These are phyloP conservation scores for Myriosclerotinia scirpicola DNA, from an alignment of 2,329 filamentous ascomycete genomes.

Conservation along the genomic window DNA sequence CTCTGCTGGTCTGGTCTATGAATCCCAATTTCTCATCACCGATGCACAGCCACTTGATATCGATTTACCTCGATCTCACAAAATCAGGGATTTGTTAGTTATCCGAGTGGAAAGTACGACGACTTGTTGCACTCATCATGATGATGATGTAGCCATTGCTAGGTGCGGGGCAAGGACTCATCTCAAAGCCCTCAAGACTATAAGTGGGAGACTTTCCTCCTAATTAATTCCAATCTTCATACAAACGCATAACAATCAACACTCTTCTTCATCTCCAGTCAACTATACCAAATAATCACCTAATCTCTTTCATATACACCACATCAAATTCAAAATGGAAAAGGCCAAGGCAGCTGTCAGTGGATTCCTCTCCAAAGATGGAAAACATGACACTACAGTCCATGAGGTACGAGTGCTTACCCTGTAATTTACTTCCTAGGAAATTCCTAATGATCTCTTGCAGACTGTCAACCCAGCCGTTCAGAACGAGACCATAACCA, in stretches of 20 bases:
- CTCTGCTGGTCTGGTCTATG: neutral
- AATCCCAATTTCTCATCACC: conserved; percentile 4
- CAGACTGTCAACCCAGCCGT: conserved; percentile 58
- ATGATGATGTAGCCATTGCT: conserved; percentile 16
- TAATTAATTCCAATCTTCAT: conserved; percentile 16
- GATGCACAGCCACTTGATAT: conserved; percentile 17
- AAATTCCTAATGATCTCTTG: conserved; percentile 14
- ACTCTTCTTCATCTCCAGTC: neutral
- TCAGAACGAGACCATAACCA: conserved; percentile 58
- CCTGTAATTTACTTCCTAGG: neutral
- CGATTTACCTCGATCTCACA: neutral
- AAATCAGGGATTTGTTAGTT: conserved; percentile 9
- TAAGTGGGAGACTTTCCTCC: conserved; percentile 1
- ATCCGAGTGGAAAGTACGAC: neutral
- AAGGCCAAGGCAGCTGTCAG: conserved; percentile 62
- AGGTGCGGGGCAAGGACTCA: neutral
- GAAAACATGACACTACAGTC: conserved; percentile 69
- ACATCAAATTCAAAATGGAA: conserved; percentile 50
- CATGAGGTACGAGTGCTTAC: conserved; percentile 50
- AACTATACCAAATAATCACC: conserved; percentile 13
- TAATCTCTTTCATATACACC: neutral
- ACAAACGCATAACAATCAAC: neutral
- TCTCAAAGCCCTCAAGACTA: neutral
- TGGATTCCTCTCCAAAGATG: conserved; percentile 60
- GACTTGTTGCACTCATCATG: neutral